Evolutionary conservation across 306 rosid species (phyloP).

Genomic region (Cucumis hystrix): DNA sequence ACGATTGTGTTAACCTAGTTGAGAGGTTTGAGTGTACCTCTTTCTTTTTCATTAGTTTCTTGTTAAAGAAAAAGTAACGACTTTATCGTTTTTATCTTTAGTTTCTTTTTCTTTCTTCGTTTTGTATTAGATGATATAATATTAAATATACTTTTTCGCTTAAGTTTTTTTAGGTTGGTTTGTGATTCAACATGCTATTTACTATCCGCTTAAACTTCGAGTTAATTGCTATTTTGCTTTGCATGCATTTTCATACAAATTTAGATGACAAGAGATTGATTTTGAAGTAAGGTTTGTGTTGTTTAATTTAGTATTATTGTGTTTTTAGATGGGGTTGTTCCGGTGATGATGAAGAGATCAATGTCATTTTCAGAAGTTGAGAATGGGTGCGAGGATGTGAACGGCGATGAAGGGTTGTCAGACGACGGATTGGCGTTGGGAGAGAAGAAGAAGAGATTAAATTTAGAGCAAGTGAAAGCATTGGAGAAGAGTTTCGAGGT

Average conservation of each 20-base stretch:
- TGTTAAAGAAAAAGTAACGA: too few species aligned
- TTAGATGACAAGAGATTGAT: background rate
- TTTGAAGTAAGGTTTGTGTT: background rate
- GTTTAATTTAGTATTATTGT: background rate
- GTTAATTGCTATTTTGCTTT: too few species aligned
- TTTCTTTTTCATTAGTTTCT: too few species aligned
- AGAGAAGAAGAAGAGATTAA: constrained; percentile 87
- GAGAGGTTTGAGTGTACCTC: too few species aligned
- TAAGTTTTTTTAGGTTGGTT: too few species aligned
- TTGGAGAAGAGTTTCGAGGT: constrained; percentile 89
- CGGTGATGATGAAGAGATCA: constrained; percentile 73
- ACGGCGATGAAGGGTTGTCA: constrained; percentile 61
- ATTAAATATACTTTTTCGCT: too few species aligned
- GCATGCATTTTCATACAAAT: background rate
- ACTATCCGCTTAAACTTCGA: too few species aligned
- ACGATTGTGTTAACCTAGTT: too few species aligned
- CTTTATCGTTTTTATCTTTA: too few species aligned
- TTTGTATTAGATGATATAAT: too few species aligned
- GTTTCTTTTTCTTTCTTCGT: too few species aligned
- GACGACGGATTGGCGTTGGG: constrained; percentile 80
- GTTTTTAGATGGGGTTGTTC: constrained; percentile 24
- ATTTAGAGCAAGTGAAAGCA: constrained; percentile 72
- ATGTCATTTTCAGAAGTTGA: constrained; percentile 74
- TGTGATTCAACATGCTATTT: too few species aligned
- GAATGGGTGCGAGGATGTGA: constrained; percentile 27